Percentiles rank a stretch among this genome's conserved stretches.
Conservation (phyloP, 1,139 yeast species). For the Saccharomyces hybrid region DNA sequence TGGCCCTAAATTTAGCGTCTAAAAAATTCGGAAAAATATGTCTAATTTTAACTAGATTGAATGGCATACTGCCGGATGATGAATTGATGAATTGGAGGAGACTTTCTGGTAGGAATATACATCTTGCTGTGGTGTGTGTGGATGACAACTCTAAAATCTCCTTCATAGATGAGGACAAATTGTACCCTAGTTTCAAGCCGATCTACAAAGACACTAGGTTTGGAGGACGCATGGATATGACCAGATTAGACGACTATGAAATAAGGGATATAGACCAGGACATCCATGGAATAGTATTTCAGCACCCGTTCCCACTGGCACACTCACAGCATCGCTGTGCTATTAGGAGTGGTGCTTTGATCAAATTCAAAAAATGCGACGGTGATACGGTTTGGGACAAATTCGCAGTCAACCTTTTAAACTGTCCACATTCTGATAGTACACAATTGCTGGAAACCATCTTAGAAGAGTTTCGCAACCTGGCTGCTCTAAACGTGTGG, state of each 20-base stretch:
- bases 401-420: slow-evolving; percentile 57
- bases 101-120: slow-evolving; percentile 53
- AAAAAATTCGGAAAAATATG: slow-evolving; percentile 47
- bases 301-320: slow-evolving; percentile 53
- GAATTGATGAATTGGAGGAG: slow-evolving; percentile 73
- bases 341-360: slow-evolving; percentile 61
- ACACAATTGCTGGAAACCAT: slow-evolving; percentile 50
- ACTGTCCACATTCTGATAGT: slow-evolving; percentile 60
- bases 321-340: slow-evolving; percentile 68
- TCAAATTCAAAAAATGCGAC: slow-evolving; percentile 36
- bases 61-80: slow-evolving; percentile 70
- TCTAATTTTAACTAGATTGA: slow-evolving; percentile 59
- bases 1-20: slow-evolving; percentile 38
- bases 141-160: slow-evolving; percentile 54
- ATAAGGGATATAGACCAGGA: slow-evolving; percentile 48
- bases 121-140: slow-evolving; percentile 68
- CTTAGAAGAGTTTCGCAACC: slow-evolving; percentile 58
- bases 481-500: slow-evolving; percentile 43
- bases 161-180: slow-evolving; percentile 34
- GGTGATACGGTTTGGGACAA: slow-evolving; percentile 31
- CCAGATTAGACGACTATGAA: slow-evolving; percentile 35
- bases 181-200: slow-evolving; percentile 32
- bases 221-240: slow-evolving; percentile 12
- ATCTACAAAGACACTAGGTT: slow-evolving; percentile 24
- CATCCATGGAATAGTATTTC: slow-evolving; percentile 57